Conservation (phyloP, 106 monocot species). For the Dendrobium chrysotoxum region DNA sequence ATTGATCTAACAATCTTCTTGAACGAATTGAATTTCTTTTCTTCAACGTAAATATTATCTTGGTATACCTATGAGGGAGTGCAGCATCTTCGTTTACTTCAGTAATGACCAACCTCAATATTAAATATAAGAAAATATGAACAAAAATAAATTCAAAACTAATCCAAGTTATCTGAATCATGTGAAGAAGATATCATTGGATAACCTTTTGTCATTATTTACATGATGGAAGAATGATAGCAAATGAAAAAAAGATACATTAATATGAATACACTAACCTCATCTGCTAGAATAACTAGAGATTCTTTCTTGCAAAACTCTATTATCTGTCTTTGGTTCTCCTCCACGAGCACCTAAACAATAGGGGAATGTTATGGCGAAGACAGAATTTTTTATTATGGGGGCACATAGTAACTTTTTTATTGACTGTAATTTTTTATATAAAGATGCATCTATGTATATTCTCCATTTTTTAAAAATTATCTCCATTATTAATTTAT, state of each 20-base stretch:
- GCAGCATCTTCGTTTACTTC: no score
- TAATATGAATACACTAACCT: conserved; percentile 30
- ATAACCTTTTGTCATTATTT: no score
- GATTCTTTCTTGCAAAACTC: conserved; percentile 88
- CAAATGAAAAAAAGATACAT: neutral
- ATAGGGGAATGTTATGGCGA: neutral
- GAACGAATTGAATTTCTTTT: conserved; percentile 95
- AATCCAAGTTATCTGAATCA: no score
- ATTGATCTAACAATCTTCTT: conserved; percentile 88
- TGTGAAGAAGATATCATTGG: no score
- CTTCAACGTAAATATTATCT: conserved; percentile 83
- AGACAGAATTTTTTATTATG: no score
- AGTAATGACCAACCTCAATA: no score
- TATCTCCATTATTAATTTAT: no score
- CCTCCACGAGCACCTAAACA: conserved; percentile 79
- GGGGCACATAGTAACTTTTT: no score
- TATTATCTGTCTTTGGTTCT: conserved; percentile 69
- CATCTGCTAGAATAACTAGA: conserved; percentile 92
- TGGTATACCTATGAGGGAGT: conserved; percentile 71
- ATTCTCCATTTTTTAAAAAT: no score
- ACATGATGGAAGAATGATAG: no score
- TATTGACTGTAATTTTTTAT: no score
- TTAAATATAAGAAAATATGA: neutral
- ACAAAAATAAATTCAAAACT: neutral
- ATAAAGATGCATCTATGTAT: no score